These are phyloP conservation scores for Xenoacremonium recifei DNA, from an alignment of 2,329 filamentous ascomycete genomes.

Conservation along the genomic window DNA sequence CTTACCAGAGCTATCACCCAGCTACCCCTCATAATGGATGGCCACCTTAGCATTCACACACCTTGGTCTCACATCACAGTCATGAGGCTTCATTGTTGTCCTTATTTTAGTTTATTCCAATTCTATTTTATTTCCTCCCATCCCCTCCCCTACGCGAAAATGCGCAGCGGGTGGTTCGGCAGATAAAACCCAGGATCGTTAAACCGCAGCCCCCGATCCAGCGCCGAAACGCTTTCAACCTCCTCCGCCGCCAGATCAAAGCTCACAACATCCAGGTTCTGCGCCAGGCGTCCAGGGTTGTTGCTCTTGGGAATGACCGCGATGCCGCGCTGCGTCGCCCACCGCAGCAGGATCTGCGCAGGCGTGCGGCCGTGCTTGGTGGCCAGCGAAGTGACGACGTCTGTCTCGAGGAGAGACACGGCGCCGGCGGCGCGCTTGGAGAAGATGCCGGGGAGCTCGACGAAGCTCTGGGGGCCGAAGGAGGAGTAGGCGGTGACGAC, in stretches of 20 bases:
- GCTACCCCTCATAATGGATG: no score
- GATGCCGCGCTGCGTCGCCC: conserved; percentile 64
- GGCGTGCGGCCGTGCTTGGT: conserved; percentile 56
- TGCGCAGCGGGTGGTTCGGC: conserved; percentile 45
- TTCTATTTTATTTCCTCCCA: not conserved
- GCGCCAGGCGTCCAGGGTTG: conserved; percentile 44
- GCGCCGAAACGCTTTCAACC: conserved; percentile 51
- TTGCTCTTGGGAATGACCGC: conserved; percentile 66
- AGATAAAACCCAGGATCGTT: conserved; percentile 47
- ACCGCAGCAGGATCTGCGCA: conserved; percentile 65
- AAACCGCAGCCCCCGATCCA: conserved; percentile 57
- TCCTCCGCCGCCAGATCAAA: conserved; percentile 56
- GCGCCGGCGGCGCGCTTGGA: conserved; percentile 26
- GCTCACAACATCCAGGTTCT: conserved; percentile 56
- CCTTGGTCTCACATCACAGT: no score
- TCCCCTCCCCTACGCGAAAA: conserved; percentile 39
- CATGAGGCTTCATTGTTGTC: no score
- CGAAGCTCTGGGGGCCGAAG: conserved; percentile 55
- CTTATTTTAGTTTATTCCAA: no score
- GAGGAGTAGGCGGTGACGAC: conserved; percentile 64
- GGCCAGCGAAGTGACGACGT: conserved; percentile 48
- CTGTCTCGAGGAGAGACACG: conserved; percentile 29
- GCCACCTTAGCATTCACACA: no score
- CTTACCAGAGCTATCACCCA: no score
- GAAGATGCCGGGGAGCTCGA: conserved; percentile 28